Evolutionary conservation across 116 monocot genomes (phyloP).

Genomic region (Phalaenopsis hybrid): DNA sequence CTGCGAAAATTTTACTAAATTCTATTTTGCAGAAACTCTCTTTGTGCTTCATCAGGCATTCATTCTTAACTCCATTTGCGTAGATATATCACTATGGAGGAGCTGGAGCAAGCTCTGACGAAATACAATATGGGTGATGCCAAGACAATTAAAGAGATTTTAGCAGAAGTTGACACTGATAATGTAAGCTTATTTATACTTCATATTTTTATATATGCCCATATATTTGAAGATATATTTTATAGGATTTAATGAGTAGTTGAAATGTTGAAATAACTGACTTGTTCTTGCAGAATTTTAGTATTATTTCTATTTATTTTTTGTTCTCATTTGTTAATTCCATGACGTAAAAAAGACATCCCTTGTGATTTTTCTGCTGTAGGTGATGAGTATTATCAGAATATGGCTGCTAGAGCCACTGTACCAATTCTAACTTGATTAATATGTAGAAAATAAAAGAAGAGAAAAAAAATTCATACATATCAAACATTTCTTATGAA

Average conservation of each 20-base stretch:
- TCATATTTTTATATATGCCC: neutral
- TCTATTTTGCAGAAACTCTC: neutral
- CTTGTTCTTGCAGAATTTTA: neutral
- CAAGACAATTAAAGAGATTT: constrained; percentile 53
- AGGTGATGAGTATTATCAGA: neutral
- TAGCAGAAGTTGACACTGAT: constrained; percentile 60
- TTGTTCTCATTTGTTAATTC: no score
- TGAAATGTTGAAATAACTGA: neutral
- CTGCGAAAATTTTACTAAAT: neutral
- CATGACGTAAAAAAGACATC: no score
- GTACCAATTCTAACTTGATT: neutral
- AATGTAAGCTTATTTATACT: constrained; percentile 26
- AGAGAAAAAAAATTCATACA: neutral
- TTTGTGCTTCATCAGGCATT: neutral
- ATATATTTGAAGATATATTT: neutral
- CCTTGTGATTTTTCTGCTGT: neutral
- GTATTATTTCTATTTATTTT: no score
- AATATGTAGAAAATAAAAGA: neutral
- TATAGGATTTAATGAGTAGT: neutral
- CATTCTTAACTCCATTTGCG: neutral
- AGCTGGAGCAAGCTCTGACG: constrained; percentile 48
- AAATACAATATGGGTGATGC: constrained; percentile 65
- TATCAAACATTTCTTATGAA: no score
- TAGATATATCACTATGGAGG: constrained; percentile 55
- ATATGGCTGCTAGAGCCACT: neutral